These are phyloP conservation scores for Mucor racemosus DNA, from an alignment of 371 early-diverging fungal species.

Conservation along the genomic window DNA sequence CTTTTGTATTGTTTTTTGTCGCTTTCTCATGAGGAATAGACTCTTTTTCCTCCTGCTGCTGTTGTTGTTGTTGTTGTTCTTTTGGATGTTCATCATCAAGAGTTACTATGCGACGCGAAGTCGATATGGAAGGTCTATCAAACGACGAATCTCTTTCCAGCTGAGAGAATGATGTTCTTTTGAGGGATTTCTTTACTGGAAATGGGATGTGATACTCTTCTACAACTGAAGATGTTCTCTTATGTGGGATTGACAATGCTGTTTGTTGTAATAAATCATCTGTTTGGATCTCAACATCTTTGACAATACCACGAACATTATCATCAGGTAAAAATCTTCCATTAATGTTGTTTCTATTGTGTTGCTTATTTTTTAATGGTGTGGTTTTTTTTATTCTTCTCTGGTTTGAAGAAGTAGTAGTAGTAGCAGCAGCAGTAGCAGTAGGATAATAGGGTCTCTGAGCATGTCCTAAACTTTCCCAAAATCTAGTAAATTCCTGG, in stretches of 20 bases:
- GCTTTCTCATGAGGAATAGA: neutral
- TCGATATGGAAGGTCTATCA: neutral
- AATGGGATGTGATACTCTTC: neutral
- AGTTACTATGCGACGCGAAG: neutral
- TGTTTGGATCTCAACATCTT: constrained; percentile 24
- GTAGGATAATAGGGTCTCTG: neutral
- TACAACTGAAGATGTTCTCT: neutral
- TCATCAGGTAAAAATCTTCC: constrained; percentile 19
- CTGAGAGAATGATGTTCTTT: neutral
- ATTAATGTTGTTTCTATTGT: constrained; percentile 9
- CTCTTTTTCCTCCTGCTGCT: neutral
- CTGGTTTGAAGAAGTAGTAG: neutral
- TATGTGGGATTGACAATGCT: neutral
- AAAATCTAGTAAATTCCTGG: constrained; percentile 26
- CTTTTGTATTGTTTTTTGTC: neutral
- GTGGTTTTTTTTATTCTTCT: constrained; percentile 1
- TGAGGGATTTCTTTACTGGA: neutral
- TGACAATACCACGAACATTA: neutral
- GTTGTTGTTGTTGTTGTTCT: neutral
- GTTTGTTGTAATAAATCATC: constrained; percentile 6
- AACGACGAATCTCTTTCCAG: neutral
- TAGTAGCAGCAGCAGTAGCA: neutral
- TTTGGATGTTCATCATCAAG: neutral
- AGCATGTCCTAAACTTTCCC: constrained; percentile 13
- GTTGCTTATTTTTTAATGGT: neutral